Conservation (phyloP, 1,284 basidiomycete genomes). For the Athelia sp. region DNA sequence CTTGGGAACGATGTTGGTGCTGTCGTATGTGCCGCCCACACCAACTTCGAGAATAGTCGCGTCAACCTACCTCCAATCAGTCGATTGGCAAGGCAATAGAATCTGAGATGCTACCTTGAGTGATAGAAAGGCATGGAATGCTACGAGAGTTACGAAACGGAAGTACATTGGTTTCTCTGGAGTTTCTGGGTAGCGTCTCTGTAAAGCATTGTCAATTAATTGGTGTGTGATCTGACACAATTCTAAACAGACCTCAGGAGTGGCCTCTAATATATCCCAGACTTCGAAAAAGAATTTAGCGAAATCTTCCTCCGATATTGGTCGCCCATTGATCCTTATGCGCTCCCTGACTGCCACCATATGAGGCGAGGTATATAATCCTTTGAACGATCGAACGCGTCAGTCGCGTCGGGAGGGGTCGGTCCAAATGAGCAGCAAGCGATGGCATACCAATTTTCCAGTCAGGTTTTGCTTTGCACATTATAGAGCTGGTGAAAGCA, state of each 20-base stretch:
- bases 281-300: conserved; percentile 94
- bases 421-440: not conserved
- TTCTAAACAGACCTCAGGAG: conserved; percentile 23
- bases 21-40: conserved; percentile 92
- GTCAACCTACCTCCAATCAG: conserved; percentile 43
- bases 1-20: conserved; percentile 92
- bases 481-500: conserved; percentile 82
- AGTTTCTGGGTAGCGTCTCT: conserved; percentile 56
- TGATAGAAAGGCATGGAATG: conserved; percentile 86
- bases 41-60: conserved; percentile 97
- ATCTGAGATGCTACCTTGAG: conserved; percentile 44
- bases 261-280: conserved; percentile 84
- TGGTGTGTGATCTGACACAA: not conserved
- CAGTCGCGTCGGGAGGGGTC: not conserved
- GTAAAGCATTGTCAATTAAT: conserved; percentile 37
- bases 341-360: conserved; percentile 94
- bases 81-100: not conserved
- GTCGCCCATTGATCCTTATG: conserved; percentile 63
- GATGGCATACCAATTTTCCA: conserved; percentile 64
- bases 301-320: conserved; percentile 53
- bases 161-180: conserved; percentile 89
- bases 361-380: conserved; percentile 96
- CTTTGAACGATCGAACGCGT: conserved; percentile 29
- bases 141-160: conserved; percentile 93
- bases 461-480: conserved; percentile 56